Evolutionary conservation across 176 grass and related monocot species (phyloP).

Genomic region (Oropetium thomaeum): DNA sequence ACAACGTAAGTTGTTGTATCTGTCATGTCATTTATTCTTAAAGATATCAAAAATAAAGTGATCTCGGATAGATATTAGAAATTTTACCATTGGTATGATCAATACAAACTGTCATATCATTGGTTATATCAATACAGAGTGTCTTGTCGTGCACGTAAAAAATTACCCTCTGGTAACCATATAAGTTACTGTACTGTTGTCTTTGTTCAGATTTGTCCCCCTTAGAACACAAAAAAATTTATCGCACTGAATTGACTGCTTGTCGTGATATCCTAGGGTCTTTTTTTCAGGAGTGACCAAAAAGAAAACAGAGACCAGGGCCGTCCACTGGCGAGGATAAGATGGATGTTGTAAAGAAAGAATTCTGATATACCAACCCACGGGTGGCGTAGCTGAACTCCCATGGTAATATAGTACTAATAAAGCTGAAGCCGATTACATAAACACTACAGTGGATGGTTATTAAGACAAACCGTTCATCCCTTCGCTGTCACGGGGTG

Average conservation of each 20-base stretch:
- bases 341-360: neutral
- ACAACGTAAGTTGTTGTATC: no score
- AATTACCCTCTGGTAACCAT: no score
- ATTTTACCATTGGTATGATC: no score
- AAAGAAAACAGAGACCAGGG: neutral
- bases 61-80: no score
- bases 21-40: no score
- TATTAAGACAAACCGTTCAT: neutral
- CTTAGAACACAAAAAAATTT: no score
- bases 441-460: neutral
- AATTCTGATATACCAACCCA: neutral
- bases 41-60: no score
- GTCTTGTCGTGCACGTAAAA: no score
- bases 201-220: no score
- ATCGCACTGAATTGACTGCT: neutral
- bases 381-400: neutral
- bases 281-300: neutral
- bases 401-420: neutral
- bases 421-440: neutral
- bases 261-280: neutral
- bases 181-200: no score
- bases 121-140: no score
- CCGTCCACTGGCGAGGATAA: neutral
- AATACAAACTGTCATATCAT: no score
- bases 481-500: neutral